Percentiles rank a stretch among this genome's conserved stretches.
phyloP scores from a whole-genome alignment of 2,329 filamentous ascomycete species.

The Aspergillus candidus region DNA sequence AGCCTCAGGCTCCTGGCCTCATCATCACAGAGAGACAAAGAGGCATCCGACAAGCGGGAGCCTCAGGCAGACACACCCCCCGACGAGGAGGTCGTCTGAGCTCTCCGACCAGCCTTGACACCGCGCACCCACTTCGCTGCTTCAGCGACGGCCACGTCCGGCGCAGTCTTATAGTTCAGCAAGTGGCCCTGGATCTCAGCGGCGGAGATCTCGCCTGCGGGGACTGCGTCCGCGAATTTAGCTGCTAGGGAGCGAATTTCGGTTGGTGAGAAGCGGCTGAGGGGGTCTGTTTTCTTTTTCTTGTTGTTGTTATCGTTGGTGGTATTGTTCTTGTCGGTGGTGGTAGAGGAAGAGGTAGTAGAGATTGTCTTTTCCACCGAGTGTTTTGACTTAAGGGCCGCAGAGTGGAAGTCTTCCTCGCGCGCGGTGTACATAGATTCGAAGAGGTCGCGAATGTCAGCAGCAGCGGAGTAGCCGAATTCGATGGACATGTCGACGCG shows the following conservation, averaged over 20 bases:
- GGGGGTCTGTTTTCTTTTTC: background rate
- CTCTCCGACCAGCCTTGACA: conserved; percentile 21
- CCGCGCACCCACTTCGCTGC: conserved; percentile 26
- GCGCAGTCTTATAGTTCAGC: conserved; percentile 30
- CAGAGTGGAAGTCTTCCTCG: conserved; percentile 22
- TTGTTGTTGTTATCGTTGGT: background rate
- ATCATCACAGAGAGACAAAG: too few relatives aligned
- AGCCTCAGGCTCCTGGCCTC: too few relatives aligned
- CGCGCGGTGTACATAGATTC: conserved; percentile 31
- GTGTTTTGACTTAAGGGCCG: background rate
- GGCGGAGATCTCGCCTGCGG: conserved; percentile 31
- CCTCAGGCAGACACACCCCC: background rate
- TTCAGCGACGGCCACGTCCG: conserved; percentile 25
- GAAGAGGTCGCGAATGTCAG: conserved; percentile 37
- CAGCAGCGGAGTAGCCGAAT: conserved; percentile 43
- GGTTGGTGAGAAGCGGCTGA: conserved; percentile 9
- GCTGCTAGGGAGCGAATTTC: conserved; percentile 21
- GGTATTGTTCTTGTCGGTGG: too few relatives aligned
- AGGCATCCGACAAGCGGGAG: too few relatives aligned
- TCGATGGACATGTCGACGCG: conserved; percentile 60
- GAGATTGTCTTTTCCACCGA: background rate
- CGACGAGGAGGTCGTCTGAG: conserved; percentile 3
- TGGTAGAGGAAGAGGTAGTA: too few relatives aligned
- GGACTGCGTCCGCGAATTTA: conserved; percentile 29
- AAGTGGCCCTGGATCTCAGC: conserved; percentile 40